phyloP scores from a whole-genome alignment of 2,329 filamentous ascomycete species.

The Alternaria metachromatica region DNA sequence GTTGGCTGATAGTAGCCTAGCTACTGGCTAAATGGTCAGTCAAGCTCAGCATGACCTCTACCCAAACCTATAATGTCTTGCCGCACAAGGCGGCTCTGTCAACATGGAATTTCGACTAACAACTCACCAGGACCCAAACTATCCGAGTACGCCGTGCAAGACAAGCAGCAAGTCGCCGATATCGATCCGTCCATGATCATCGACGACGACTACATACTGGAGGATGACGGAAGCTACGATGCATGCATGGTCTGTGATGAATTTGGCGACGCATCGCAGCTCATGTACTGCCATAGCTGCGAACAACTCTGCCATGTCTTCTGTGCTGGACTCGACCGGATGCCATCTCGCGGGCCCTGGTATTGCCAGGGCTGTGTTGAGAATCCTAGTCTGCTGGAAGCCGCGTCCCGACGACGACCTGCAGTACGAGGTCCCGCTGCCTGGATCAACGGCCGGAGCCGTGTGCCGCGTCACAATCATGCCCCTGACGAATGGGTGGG shows the following conservation, averaged over 20 bases:
- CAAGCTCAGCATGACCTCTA: constrained; percentile 32
- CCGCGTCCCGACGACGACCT: constrained; percentile 38
- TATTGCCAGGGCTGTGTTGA: constrained; percentile 83
- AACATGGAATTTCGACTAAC: constrained; percentile 20
- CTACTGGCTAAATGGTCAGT: constrained; percentile 42
- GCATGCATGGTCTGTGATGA: constrained; percentile 87
- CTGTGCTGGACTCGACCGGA: constrained; percentile 80
- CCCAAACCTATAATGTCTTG: constrained; percentile 11
- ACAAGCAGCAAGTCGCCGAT: constrained; percentile 88
- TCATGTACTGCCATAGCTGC: constrained; percentile 91
- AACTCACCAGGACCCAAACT: constrained; percentile 57
- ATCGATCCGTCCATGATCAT: constrained; percentile 82
- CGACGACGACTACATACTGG: constrained; percentile 68
- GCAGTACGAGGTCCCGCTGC: constrained; percentile 39
- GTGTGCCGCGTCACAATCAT: constrained; percentile 39
- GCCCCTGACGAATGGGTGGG: constrained; percentile 64
- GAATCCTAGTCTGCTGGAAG: constrained; percentile 47
- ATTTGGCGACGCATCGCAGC: constrained; percentile 79
- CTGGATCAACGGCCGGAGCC: constrained; percentile 39
- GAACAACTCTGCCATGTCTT: constrained; percentile 90
- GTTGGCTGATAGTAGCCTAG: constrained; percentile 24
- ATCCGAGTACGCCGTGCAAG: constrained; percentile 71
- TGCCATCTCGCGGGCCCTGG: constrained; percentile 78
- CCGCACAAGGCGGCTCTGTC: constrained; percentile 8
- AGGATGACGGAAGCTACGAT: constrained; percentile 56